Conservation (phyloP, 495 filamentous ascomycete genomes). For the Xylaria venustula region DNA sequence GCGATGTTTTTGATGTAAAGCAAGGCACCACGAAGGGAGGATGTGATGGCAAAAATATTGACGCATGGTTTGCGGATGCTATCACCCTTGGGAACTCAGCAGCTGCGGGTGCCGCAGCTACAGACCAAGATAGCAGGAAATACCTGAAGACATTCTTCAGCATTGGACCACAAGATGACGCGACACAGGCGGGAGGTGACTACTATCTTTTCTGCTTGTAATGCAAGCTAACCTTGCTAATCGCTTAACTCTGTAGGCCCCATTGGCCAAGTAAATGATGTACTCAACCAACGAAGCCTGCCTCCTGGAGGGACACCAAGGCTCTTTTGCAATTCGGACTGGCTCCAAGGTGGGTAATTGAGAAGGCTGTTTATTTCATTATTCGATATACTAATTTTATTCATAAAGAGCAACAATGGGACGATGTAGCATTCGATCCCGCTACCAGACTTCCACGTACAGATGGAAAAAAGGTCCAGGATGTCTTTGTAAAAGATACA, state of each 20-base stretch:
- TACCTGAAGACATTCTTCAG: constrained; percentile 6
- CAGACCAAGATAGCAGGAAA: not conserved
- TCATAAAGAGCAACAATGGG: constrained; percentile 5
- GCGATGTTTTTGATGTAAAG: constrained; percentile 6
- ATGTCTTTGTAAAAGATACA: not conserved
- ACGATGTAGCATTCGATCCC: not conserved
- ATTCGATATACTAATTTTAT: not conserved
- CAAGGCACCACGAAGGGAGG: not conserved
- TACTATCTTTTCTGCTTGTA: not conserved
- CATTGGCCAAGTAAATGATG: not conserved
- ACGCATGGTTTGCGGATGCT: constrained; percentile 1
- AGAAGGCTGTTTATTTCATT: not conserved
- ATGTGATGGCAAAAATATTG: constrained; percentile 1
- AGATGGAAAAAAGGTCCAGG: not conserved
- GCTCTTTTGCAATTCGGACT: constrained; percentile 2
- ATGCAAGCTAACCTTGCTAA: not conserved
- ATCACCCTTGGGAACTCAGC: not conserved
- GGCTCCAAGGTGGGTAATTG: not conserved
- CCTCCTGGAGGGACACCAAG: not conserved
- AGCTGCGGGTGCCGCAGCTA: not conserved
- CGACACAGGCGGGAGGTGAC: not conserved
- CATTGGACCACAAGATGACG: not conserved
- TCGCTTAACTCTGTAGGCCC: not conserved
- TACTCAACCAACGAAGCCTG: not conserved
- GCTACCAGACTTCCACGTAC: not conserved